Base-by-base conservation (phyloP, 2,329 filamentous ascomycete species). In the Colletotrichum scovillei region DNA sequence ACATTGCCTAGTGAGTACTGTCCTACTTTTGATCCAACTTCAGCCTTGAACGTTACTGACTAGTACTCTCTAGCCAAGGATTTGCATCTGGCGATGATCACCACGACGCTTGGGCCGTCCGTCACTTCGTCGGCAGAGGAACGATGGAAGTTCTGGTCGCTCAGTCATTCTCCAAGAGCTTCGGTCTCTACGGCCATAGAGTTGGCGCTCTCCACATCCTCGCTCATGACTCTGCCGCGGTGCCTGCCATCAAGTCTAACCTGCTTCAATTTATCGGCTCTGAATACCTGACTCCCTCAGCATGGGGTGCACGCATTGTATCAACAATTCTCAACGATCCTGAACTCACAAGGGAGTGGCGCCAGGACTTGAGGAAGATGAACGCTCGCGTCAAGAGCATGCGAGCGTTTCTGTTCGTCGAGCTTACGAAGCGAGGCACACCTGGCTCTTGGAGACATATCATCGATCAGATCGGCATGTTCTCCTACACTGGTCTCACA, bases 401-500 rank as follows among this genome's bases (percentile, higher is more conserved):
- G 82, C 73, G 82, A 1, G 64, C 76, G 30, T 76, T 57, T 30
- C 64, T 84, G 9, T 82, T 79, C 22, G 76, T 80, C 4, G 78
- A 80, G 52, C 75, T 84, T 3, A 65, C 76, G 1, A 69, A 69
- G 2, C 74, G 81, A 1, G 64, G 75, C 1, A 81, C 81, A 0
- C 82, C 42, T 49, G 42, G 42, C 16, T 57, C 55, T 32, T 57
- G 26, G 24, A 30, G 28, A 30, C 24, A 57, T 12, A 28, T 57
- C 26, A 30, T 30, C 4, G 24, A 19, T 19, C 55, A 28, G 65
- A 81, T 74, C 6, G 83, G 83, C 30, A 84, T 84, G 82, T 84
- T 84, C 73, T 79, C 78, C 0, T 83, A 81, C 68, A 88, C 87
- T 0, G 88, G 88, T 0, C 78, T 90, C 11, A 24, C n/a, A 26